Percentiles rank a stretch among this genome's conserved stretches.
Conservation (phyloP, 192 early-diverging fungal species). For the Mortierella antarctica region DNA sequence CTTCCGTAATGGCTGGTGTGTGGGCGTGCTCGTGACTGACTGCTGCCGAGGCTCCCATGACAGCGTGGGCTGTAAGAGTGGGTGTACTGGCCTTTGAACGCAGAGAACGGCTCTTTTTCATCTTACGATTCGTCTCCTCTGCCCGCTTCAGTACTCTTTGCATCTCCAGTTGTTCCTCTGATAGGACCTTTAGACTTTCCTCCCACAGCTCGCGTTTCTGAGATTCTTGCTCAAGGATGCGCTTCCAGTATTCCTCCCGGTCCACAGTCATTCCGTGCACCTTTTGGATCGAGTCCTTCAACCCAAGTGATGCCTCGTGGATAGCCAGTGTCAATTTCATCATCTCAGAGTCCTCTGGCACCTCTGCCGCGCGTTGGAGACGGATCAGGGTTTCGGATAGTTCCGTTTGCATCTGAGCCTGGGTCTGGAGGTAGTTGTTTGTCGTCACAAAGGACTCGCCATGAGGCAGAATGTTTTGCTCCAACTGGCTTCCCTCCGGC, state of each 20-base stretch:
- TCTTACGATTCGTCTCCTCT: conserved; percentile 51
- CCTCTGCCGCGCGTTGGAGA: conserved; percentile 33
- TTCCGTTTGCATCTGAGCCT: conserved; percentile 69
- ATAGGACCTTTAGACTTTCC: conserved; percentile 55
- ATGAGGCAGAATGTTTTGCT: conserved; percentile 41
- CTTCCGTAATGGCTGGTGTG: background rate
- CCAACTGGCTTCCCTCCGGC: conserved; percentile 5
- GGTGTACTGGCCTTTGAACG: conserved; percentile 36
- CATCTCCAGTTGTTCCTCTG: conserved; percentile 59
- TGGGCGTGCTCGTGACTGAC: background rate
- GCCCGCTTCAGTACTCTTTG: conserved; percentile 54
- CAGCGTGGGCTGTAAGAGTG: background rate
- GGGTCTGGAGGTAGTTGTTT: conserved; percentile 64
- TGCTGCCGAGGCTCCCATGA: background rate
- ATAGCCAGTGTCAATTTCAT: conserved; percentile 39
- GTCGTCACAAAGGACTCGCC: conserved; percentile 57
- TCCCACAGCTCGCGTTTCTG: conserved; percentile 60
- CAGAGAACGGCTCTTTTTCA: conserved; percentile 44
- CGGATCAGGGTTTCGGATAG: conserved; percentile 61
- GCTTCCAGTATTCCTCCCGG: conserved; percentile 58
- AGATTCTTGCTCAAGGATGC: conserved; percentile 55
- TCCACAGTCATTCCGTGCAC: conserved; percentile 56
- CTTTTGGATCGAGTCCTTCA: conserved; percentile 39
- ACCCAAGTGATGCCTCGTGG: conserved; percentile 32
- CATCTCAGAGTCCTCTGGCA: conserved; percentile 36